Conservation (phyloP, 2,329 filamentous ascomycete species). For the Phyllosticta ampelicida region DNA sequence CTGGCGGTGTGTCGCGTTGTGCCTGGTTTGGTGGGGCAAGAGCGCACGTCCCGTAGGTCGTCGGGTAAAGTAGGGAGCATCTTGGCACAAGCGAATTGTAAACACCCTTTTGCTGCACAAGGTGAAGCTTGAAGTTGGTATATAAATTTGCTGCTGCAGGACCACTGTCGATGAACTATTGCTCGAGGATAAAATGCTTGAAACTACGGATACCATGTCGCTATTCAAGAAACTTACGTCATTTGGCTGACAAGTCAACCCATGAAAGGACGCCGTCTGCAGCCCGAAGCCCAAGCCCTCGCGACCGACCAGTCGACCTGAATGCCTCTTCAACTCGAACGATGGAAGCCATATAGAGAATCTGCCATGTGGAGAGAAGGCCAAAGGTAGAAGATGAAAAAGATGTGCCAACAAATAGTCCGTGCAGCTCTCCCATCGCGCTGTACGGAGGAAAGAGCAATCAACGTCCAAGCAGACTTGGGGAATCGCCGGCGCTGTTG, state of each 20-base stretch:
- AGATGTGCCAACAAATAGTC: not conserved
- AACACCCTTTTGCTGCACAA: too few relatives aligned
- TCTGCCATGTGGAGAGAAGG: not conserved
- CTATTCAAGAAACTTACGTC: not conserved
- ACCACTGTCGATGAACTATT: not conserved
- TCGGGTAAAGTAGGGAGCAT: too few relatives aligned
- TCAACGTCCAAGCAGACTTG: not conserved
- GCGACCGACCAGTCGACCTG: not conserved
- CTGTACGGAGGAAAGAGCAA: not conserved
- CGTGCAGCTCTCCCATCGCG: not conserved
- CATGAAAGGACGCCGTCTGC: not conserved
- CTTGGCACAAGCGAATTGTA: too few relatives aligned
- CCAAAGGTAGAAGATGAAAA: not conserved
- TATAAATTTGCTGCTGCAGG: not conserved
- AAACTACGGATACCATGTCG: not conserved
- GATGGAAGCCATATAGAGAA: not conserved
- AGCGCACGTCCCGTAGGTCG: not conserved
- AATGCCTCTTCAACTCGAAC: not conserved
- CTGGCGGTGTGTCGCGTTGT: not conserved
- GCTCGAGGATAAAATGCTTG: not conserved
- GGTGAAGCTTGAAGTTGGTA: too few relatives aligned
- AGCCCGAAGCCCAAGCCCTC: not conserved
- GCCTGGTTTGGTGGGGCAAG: not conserved
- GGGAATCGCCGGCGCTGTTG: conserved; percentile 6
- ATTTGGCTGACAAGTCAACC: not conserved